A percentile compares a stretch with the other conserved stretches of the same genome.
phyloP scores from a whole-genome alignment of 768 basidiomycete species.

The Auricularia cornea region DNA sequence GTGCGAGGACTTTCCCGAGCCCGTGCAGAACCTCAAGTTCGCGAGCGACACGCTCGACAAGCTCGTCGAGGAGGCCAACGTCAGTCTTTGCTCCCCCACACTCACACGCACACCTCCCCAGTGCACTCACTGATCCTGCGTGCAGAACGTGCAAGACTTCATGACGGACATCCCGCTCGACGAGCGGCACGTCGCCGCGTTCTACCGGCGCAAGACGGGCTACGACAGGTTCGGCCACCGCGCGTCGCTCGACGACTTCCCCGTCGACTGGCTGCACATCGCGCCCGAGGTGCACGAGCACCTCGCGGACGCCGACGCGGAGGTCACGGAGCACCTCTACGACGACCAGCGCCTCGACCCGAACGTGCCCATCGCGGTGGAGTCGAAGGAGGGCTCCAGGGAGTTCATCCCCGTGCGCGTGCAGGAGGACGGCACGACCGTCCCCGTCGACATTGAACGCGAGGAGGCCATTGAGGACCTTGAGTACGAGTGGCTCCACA shows the following conservation, averaged over 20 bases:
- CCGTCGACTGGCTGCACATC: constrained; percentile 62
- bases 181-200: constrained; percentile 66
- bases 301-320: background rate
- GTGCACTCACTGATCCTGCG: constrained; percentile 5
- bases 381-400: no score
- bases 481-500: no score
- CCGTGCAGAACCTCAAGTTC: constrained; percentile 90
- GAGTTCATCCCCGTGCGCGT: no score
- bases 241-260: constrained; percentile 73
- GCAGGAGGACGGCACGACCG: no score
- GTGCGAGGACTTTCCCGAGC: constrained; percentile 77
- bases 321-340: no score
- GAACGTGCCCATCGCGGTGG: no score
- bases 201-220: constrained; percentile 63
- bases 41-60: constrained; percentile 78
- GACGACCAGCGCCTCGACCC: no score
- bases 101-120: constrained; percentile 1
- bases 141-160: constrained; percentile 32
- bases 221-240: constrained; percentile 43
- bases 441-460: constrained; percentile 19
- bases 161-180: constrained; percentile 67
- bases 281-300: background rate
- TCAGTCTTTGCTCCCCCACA: constrained; percentile 38
- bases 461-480: no score
- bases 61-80: constrained; percentile 76